Base-by-base conservation (phyloP, 1,284 basidiomycete species). In the Naganishia cerealis region DNA sequence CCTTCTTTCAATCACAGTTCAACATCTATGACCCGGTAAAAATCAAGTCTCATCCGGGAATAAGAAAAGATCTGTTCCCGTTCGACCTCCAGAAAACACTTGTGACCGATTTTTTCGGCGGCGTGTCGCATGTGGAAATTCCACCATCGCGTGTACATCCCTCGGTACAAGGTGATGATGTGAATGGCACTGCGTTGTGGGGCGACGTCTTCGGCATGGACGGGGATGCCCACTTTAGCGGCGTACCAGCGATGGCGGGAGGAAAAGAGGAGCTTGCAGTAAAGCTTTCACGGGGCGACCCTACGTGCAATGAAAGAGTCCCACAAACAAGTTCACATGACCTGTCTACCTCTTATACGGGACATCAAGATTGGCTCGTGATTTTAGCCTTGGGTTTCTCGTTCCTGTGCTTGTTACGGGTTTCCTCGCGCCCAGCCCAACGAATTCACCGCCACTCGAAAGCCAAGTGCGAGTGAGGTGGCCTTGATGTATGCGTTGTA, bases 101-200 rank as follows among this genome's bases (percentile, higher is more conserved):
- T 18, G 85, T 98, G 70, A 97, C 94, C 4, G 94, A 98, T 80
- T 99, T 99, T 79, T 92, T 99, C 73, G 95, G 95, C 2, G 92
- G 91, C 0, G 92, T 97, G 10, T 85, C 91, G 3, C 88, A 90
- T 69, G 91, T 90, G 0, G 92, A 96, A 73, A 73, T 85, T 50
- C 40, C 68, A 15, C 54, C 29, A 10, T 56, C 46, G 15, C 46
- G 21, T 50, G 46, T n/a, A n/a, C 12, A 50, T 8, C 8, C 13
- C 4, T 50, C 46, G 8, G n/a, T 24, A 16, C 13, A n/a, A 42
- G 21, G 18, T 29, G 29, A 18, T 18, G 15, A 9, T 13, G 36
- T 21, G 24, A 63, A 54, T 26, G 50, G 53, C 16, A 54, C 50
- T 9, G 26, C 36, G 1, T 4, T 18, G 2, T 63, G 61, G 61